Evolutionary conservation across 345 rosid genomes (phyloP).

Genomic region (Eucalyptus microcorys): DNA sequence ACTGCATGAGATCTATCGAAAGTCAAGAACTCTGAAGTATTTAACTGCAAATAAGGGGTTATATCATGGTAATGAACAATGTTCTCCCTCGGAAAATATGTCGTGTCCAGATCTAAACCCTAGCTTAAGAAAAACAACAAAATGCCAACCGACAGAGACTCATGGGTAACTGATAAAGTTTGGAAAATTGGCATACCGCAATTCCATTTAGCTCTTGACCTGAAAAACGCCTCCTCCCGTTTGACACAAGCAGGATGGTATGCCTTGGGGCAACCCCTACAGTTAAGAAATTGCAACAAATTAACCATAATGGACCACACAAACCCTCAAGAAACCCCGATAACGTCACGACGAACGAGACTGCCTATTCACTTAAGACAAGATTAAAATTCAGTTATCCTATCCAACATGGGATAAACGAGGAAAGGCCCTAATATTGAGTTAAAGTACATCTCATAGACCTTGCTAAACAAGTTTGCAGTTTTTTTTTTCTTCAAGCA

Average conservation of each 20-base stretch:
- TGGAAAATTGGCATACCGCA: conserved; percentile 53
- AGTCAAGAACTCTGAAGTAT: background rate
- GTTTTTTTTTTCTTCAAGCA: background rate
- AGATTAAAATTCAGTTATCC: background rate
- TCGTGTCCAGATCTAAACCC: background rate
- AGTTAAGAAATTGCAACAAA: background rate
- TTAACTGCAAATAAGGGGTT: background rate
- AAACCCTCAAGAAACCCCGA: background rate
- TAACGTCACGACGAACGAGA: background rate
- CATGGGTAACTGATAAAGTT: background rate
- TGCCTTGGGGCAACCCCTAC: conserved; percentile 97
- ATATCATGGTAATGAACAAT: background rate
- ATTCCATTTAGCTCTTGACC: conserved; percentile 82
- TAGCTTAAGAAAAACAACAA: background rate
- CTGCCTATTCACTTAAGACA: background rate
- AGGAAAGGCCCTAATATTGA: background rate
- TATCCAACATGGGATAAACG: background rate
- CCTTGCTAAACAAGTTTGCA: background rate
- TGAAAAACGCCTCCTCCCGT: conserved; percentile 82
- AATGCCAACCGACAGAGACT: background rate
- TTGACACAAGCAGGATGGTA: conserved; percentile 94
- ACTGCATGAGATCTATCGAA: background rate
- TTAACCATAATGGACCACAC: background rate
- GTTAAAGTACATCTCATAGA: background rate
- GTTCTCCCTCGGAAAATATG: background rate